Evolutionary conservation across 345 rosid species (phyloP), one percentile per base, ranked within the genome.

Genomic region (Eucalyptus caleyi): DNA sequence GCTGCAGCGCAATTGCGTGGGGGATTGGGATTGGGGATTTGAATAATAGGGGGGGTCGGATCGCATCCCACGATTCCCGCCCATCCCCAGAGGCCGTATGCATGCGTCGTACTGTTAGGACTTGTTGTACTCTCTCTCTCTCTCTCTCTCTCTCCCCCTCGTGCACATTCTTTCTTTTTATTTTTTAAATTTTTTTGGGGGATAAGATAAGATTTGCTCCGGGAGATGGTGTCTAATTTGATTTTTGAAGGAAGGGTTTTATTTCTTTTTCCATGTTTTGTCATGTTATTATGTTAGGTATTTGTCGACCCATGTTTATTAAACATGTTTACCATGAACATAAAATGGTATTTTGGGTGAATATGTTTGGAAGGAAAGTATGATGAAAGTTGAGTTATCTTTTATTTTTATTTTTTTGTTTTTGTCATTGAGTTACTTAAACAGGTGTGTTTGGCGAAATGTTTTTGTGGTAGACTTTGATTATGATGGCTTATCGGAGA

Each of bases 111-210:
- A 72, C 83, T 37, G 47, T 21, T 77, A 69, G 15, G 11, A 69
- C 45, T 72, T 72, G 82, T 72, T 30, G n/a, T n/a, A n/a, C 15
- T 27, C 67, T 3, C 67, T 1, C n/a, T 13, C 69, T 4, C 32
- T 1, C 37, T n/a, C 34, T 14, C 72, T 32, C 19, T n/a, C 37
- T 32, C 80, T 16, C 23, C 19, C 81, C 24, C 24, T 69, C 44
- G 44, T 16, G 81, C 44, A 8, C 81, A 69, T 34, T 34, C 42
- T 18, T 18, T 19, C 40, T 19, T 34, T 18, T 10, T 53, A 53
- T 21, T 15, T 32, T 32, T 9, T 4, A 1, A 2, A 1, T 9
- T 32, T 69, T 16, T 32, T 69, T 16, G 0, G 18, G 18, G 47
- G 83, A 37, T 37, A 77, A 3, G 83, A 77, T 77, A 21, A 21